phyloP scores from a whole-genome alignment of 495 filamentous ascomycete genomes.

The Hypoxylon lenormandii region DNA sequence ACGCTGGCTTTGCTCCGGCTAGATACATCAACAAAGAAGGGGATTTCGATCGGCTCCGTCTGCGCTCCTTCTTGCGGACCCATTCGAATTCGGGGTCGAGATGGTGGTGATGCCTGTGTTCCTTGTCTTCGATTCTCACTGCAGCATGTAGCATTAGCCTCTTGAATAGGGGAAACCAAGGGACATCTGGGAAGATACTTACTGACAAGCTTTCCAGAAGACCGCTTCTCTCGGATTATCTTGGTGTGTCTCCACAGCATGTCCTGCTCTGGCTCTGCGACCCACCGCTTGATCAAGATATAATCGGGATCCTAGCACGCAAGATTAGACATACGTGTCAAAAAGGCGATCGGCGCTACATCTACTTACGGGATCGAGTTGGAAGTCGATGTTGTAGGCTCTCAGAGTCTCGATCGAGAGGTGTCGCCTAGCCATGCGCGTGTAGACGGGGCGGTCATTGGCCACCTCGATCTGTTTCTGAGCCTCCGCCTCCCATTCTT shows the following conservation, averaged over 20 bases:
- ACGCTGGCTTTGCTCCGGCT: constrained; percentile 58
- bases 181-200: constrained; percentile 17
- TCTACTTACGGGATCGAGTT: constrained; percentile 62
- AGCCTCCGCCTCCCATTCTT: constrained; percentile 29
- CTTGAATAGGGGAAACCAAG: neutral
- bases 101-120: constrained; percentile 65
- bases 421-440: constrained; percentile 67
- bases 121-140: constrained; percentile 64
- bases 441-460: constrained; percentile 63
- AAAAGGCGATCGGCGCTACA: neutral
- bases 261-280: constrained; percentile 77
- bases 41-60: constrained; percentile 58
- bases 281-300: constrained; percentile 80
- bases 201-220: constrained; percentile 51
- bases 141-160: constrained; percentile 1
- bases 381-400: constrained; percentile 64
- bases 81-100: constrained; percentile 63
- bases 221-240: constrained; percentile 66
- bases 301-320: constrained; percentile 71
- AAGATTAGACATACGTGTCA: constrained; percentile 39
- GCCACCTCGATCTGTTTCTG: constrained; percentile 30
- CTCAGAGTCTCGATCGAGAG: constrained; percentile 68
- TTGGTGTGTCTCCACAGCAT: constrained; percentile 78
- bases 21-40: constrained; percentile 63
- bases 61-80: constrained; percentile 72